phyloP scores from a whole-genome alignment of 2,329 filamentous ascomycete species.

The Ophiocordyceps camponoti-leonardi region DNA sequence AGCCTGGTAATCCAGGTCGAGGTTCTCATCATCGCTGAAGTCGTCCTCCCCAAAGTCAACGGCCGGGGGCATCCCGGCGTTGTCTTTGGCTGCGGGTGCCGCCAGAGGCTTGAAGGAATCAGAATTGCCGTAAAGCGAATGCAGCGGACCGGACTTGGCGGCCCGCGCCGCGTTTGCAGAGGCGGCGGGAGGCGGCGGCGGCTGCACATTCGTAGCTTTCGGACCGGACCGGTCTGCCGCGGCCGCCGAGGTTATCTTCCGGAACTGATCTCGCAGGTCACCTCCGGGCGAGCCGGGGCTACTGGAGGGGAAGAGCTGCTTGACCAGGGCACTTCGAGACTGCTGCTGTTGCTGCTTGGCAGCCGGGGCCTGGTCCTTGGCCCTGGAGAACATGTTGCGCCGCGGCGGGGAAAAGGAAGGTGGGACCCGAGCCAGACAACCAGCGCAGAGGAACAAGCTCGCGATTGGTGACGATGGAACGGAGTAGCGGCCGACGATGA shows the following conservation, averaged over 20 bases:
- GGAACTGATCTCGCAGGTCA: conserved; percentile 33
- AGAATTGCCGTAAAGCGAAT: conserved; percentile 24
- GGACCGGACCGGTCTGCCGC: conserved; percentile 5
- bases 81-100: conserved; percentile 8
- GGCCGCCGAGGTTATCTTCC: conserved; percentile 21
- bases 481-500: conserved; percentile 14
- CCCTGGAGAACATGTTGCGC: conserved; percentile 5
- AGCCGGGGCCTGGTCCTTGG: conserved; percentile 4
- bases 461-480: conserved; percentile 19
- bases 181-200: conserved; percentile 24
- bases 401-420: not conserved
- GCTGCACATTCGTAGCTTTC: conserved; percentile 13
- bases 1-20: conserved; percentile 52
- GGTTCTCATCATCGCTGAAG: conserved; percentile 67
- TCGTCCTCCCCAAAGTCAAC: conserved; percentile 64
- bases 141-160: conserved; percentile 12
- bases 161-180: conserved; percentile 15
- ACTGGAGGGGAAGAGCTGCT: conserved; percentile 40
- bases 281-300: conserved; percentile 26
- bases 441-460: conserved; percentile 2
- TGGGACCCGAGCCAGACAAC: not conserved
- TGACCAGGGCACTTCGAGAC: conserved; percentile 20
- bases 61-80: conserved; percentile 10
- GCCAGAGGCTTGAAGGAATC: conserved; percentile 28
- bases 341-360: conserved; percentile 16